A percentile compares a stretch with the other conserved stretches of the same genome.
phyloP scores from a whole-genome alignment of 1,139 yeast genomes.

The Pichia sp. region DNA sequence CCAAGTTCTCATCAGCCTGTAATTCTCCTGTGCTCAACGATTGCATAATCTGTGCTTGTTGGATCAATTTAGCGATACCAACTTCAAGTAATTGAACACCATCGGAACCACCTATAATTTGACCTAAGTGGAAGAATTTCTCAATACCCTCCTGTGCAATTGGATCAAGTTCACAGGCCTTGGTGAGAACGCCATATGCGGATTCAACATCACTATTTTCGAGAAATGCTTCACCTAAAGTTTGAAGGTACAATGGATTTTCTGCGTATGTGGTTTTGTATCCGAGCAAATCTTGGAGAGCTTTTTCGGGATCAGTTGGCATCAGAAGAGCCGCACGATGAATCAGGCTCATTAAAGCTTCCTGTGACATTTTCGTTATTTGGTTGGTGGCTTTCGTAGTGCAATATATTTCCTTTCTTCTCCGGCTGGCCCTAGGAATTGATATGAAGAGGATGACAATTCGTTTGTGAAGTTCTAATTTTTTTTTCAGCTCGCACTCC shows the following conservation, averaged over 20 bases:
- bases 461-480: too few species aligned
- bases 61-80: constrained; percentile 51
- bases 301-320: constrained; percentile 33
- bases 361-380: constrained; percentile 9
- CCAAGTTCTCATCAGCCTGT: constrained; percentile 26
- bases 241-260: constrained; percentile 35
- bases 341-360: constrained; percentile 15
- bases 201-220: constrained; percentile 74
- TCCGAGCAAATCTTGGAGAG: constrained; percentile 33
- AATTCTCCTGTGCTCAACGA: constrained; percentile 27
- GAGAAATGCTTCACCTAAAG: constrained; percentile 66
- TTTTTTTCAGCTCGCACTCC: too few species aligned
- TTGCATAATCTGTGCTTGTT: constrained; percentile 24
- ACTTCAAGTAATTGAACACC: constrained; percentile 61
- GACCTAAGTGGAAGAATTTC: constrained; percentile 87
- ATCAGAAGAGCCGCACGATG: constrained; percentile 30
- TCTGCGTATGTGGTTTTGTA: constrained; percentile 25
- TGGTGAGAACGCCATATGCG: constrained; percentile 60
- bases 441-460: too few species aligned
- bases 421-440: too few species aligned
- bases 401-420: too few species aligned
- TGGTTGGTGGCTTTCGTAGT: too few species aligned
- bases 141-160: constrained; percentile 59
- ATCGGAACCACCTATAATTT: constrained; percentile 74
- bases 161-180: constrained; percentile 66